Conservation (phyloP, 139 green algal genomes). For the Closterium sp. region DNA sequence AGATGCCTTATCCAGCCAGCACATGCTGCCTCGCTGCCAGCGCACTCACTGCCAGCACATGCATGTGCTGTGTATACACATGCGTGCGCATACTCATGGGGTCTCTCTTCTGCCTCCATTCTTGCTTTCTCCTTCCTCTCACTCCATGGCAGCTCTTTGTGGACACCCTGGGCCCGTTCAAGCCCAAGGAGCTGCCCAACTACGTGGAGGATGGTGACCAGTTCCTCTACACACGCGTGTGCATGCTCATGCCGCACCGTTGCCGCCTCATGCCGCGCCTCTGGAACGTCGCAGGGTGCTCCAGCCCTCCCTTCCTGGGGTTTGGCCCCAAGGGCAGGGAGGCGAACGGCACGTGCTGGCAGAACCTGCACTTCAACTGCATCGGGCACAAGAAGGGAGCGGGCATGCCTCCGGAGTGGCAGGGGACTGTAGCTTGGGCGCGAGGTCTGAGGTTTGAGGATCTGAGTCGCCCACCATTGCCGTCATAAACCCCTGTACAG, state of each 20-base stretch:
- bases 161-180: not conserved
- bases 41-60: too few relatives aligned
- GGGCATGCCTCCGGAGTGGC: too few relatives aligned
- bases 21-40: too few relatives aligned
- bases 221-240: not conserved
- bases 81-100: too few relatives aligned
- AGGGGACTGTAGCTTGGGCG: too few relatives aligned
- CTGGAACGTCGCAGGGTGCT: conserved; percentile 18
- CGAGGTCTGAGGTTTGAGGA: too few relatives aligned
- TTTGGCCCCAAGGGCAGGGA: not conserved
- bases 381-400: not conserved
- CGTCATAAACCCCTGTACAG: too few relatives aligned
- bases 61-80: too few relatives aligned
- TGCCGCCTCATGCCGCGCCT: not conserved
- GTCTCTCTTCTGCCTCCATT: too few relatives aligned
- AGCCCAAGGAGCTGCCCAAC: not conserved
- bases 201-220: conserved; percentile 4
- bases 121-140: not conserved
- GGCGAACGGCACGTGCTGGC: conserved; percentile 15
- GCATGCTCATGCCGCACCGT: not conserved
- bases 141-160: not conserved
- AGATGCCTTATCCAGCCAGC: too few relatives aligned
- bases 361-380: conserved; percentile 19
- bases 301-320: conserved; percentile 15
- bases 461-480: too few relatives aligned